phyloP scores from a whole-genome alignment of 2,329 filamentous ascomycete species.

The Nigrospora oryzae region DNA sequence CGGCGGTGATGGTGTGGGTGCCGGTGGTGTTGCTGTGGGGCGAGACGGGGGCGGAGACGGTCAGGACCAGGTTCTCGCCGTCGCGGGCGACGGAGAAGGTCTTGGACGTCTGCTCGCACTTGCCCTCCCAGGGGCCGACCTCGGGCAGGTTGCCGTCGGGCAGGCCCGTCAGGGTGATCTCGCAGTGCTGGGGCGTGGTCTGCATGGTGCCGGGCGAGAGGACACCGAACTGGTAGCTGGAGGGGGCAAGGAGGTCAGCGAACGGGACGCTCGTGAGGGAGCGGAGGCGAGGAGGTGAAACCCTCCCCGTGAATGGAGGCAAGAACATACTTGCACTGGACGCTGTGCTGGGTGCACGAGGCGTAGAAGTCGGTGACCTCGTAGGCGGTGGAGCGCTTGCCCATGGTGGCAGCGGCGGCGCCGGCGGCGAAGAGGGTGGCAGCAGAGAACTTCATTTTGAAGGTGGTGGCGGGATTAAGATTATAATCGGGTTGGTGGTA shows the following conservation, averaged over 20 bases:
- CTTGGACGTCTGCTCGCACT: background rate
- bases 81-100: background rate
- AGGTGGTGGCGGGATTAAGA: background rate
- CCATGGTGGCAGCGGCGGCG: background rate
- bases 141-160: background rate
- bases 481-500: too few relatives aligned
- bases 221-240: background rate
- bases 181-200: background rate
- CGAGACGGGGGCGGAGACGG: conserved; percentile 1
- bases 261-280: background rate
- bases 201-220: background rate
- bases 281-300: too few relatives aligned
- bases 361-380: conserved; percentile 1
- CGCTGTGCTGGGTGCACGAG: background rate
- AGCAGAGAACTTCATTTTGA: conserved; percentile 2
- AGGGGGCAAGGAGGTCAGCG: background rate
- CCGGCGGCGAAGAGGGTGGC: background rate
- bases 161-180: background rate
- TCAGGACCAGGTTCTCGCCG: background rate
- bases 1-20: background rate
- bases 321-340: background rate
- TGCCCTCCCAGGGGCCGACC: background rate
- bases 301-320: background rate
- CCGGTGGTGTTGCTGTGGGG: background rate
- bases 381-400: background rate